Conservation (phyloP, 768 basidiomycete genomes). For the Leucosporidium scottii region DNA sequence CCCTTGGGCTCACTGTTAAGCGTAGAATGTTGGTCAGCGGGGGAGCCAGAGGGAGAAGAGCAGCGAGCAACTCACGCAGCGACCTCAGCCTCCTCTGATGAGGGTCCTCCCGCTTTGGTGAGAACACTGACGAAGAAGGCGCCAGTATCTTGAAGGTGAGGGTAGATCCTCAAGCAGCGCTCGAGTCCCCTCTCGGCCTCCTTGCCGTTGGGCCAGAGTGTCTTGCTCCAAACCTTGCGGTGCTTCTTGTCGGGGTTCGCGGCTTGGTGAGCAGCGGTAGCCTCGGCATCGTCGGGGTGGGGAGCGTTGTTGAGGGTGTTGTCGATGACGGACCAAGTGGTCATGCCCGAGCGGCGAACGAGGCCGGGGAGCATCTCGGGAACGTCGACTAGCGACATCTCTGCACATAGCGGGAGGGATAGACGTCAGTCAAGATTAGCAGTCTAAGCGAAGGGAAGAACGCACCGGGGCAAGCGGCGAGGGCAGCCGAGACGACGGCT, state of each 20-base stretch:
- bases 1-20: not conserved
- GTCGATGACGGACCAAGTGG: slow-evolving; percentile 67
- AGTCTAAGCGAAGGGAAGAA: too few relatives aligned
- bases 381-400: slow-evolving; percentile 62
- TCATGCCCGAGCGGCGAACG: slow-evolving; percentile 65
- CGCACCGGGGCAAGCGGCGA: slow-evolving; percentile 63
- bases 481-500: slow-evolving; percentile 80
- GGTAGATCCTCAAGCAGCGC: slow-evolving; percentile 79
- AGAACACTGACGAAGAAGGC: slow-evolving; percentile 96
- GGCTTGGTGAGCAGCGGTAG: not conserved
- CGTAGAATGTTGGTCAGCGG: too few relatives aligned
- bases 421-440: too few relatives aligned
- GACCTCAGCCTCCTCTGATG: slow-evolving; percentile 2
- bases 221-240: slow-evolving; percentile 50
- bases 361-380: slow-evolving; percentile 65
- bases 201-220: slow-evolving; percentile 73
- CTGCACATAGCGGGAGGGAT: too few relatives aligned
- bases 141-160: slow-evolving; percentile 91
- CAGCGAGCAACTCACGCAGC: not conserved
- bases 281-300: slow-evolving; percentile 17
- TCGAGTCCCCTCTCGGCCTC: slow-evolving; percentile 56
- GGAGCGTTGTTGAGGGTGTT: slow-evolving; percentile 40
- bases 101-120: slow-evolving; percentile 37
- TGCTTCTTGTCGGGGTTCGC: slow-evolving; percentile 40
- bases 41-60: too few relatives aligned